A percentile compares a stretch with the other conserved stretches of the same genome.
Conservation (phyloP, 2,329 filamentous ascomycete species). For the Colletotrichum cuscutae region DNA sequence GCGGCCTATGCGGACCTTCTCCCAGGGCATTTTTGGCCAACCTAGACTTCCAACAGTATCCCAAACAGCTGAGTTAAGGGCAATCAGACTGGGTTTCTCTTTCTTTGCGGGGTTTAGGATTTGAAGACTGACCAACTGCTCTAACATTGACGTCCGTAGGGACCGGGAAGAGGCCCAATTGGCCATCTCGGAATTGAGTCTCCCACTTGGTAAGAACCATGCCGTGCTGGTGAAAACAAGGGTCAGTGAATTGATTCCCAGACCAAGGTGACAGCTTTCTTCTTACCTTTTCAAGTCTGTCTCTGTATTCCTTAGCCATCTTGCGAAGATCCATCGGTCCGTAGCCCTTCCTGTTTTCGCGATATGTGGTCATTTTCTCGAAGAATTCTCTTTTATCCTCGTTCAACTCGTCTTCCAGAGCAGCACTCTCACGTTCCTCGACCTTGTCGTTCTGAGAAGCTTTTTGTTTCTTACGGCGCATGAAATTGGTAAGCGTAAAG, state of each 20-base stretch:
- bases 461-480: not conserved
- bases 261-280: not conserved
- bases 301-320: conserved; percentile 16
- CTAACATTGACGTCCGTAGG: conserved; percentile 5
- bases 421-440: not conserved
- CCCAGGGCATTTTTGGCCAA: conserved; percentile 33
- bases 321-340: not conserved
- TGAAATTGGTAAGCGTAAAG: conserved; percentile 16
- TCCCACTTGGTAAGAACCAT: conserved; percentile 19
- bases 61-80: conserved; percentile 52
- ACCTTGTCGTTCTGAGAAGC: not conserved
- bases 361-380: not conserved
- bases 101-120: fast-evolving
- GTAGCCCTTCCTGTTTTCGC: not conserved
- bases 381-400: conserved; percentile 14
- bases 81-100: not conserved
- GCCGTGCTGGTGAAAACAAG: not conserved
- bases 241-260: not conserved
- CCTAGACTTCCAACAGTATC: conserved; percentile 61
- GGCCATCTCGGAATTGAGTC: not conserved
- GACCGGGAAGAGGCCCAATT: not conserved
- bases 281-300: conserved; percentile 18
- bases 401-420: not conserved
- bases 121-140: conserved; percentile 11
- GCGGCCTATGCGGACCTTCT: conserved; percentile 10